A percentile compares a stretch with the other conserved stretches of the same genome.
phyloP scores from a whole-genome alignment of 2,329 filamentous ascomycete species.

The Parafenestella ontariensis region DNA sequence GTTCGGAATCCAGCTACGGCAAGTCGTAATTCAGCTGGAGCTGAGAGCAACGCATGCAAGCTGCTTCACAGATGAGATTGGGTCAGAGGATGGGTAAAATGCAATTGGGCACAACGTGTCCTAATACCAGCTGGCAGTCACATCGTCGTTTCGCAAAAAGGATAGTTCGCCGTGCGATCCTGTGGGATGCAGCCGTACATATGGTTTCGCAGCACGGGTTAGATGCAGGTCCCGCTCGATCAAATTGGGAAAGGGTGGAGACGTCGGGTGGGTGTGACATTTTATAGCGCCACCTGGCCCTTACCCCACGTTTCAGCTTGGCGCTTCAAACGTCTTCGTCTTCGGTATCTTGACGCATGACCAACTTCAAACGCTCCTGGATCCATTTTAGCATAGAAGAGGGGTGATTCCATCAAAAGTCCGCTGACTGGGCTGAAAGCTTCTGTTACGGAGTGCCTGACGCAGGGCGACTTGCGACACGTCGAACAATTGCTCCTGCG shows the following conservation, averaged over 20 bases:
- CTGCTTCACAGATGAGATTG: not conserved
- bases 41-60: not conserved
- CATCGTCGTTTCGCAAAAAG: slow-evolving; percentile 12
- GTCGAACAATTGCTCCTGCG: not conserved
- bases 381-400: slow-evolving; percentile 1
- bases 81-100: slow-evolving; percentile 2
- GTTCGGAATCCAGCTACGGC: not conserved
- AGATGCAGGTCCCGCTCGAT: slow-evolving; percentile 10
- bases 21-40: not conserved
- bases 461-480: too few relatives aligned
- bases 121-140: slow-evolving; percentile 2
- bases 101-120: not conserved
- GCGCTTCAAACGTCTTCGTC: slow-evolving; percentile 22
- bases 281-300: not conserved
- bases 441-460: not conserved
- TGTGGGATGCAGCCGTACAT: slow-evolving; percentile 13
- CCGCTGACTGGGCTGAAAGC: not conserved
- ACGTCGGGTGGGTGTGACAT: slow-evolving; percentile 14
- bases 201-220: slow-evolving; percentile 15
- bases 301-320: slow-evolving; percentile 23
- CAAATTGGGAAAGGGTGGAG: slow-evolving; percentile 12
- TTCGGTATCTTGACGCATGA: slow-evolving; percentile 10
- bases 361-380: slow-evolving; percentile 22
- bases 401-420: not conserved
- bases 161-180: slow-evolving; percentile 17